Conservation (phyloP, 2,329 filamentous ascomycete genomes). For the Sporothrix luriei region DNA sequence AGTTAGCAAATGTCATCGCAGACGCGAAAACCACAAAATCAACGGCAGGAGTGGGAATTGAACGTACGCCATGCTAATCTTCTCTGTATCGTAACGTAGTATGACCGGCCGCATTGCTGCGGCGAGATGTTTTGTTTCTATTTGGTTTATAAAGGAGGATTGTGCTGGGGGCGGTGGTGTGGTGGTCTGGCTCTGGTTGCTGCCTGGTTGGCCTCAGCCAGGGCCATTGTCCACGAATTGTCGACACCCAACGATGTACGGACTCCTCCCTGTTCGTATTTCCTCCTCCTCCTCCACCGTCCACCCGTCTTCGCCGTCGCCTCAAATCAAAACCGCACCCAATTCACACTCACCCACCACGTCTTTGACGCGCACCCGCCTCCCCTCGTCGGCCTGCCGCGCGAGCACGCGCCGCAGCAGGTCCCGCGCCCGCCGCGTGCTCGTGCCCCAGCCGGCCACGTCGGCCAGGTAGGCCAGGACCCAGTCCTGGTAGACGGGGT, state of each 20-base stretch:
- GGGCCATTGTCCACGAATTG: not conserved
- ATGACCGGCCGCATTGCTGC: conserved; percentile 6
- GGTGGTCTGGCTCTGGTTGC: not conserved
- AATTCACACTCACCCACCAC: conserved; percentile 28
- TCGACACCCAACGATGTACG: not conserved
- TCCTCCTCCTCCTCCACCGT: not conserved
- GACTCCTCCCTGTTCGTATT: not conserved
- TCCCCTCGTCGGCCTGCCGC: conserved; percentile 19
- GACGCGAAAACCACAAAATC: not conserved
- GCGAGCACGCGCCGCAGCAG: conserved; percentile 28
- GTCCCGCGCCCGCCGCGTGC: conserved; percentile 25
- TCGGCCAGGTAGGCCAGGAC: conserved; percentile 31
- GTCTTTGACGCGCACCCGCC: conserved; percentile 27
- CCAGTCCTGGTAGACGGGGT: conserved; percentile 38
- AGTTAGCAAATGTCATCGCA: not conserved
- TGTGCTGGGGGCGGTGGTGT: not conserved
- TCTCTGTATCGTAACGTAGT: conserved; percentile 1
- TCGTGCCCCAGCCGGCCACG: conserved; percentile 31
- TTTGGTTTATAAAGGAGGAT: not conserved
- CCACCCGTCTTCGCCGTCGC: not conserved
- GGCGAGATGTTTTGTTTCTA: not conserved
- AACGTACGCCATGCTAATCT: conserved; percentile 22
- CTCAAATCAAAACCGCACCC: conserved; percentile 25
- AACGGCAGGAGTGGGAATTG: not conserved
- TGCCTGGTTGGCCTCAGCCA: not conserved